phyloP scores from a whole-genome alignment of 257 asterid genomes.

The Parsonsia alboflavescens region DNA sequence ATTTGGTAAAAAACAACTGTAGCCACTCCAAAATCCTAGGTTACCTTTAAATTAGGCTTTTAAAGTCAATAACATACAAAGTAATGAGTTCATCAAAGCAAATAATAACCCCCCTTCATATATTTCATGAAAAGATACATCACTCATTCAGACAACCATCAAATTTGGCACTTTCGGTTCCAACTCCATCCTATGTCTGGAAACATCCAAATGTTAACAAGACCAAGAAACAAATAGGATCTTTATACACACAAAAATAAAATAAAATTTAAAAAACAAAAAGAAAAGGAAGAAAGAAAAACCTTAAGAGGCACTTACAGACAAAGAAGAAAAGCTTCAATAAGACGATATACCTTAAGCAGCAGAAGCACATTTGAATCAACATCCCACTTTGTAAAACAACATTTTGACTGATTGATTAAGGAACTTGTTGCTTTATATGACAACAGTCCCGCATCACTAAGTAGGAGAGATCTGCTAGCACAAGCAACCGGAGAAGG shows the following conservation, averaged over 20 bases:
- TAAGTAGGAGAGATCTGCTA: slow-evolving; percentile 51
- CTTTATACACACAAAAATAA: background rate
- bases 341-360: slow-evolving; percentile 57
- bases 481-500: slow-evolving; percentile 76
- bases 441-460: slow-evolving; percentile 59
- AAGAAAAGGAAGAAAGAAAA: background rate
- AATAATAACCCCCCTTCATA: background rate
- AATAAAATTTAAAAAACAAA: background rate
- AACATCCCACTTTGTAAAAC: slow-evolving; percentile 56
- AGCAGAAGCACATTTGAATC: slow-evolving; percentile 76
- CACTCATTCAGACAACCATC: background rate
- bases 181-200: background rate
- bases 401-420: slow-evolving; percentile 61
- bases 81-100: background rate
- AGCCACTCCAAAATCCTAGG: background rate
- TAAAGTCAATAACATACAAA: background rate
- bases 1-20: background rate
- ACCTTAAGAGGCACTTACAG: too few species aligned
- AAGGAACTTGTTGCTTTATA: slow-evolving; percentile 68
- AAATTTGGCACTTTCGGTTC: background rate
- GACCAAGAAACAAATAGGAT: background rate
- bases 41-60: background rate
- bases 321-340: background rate
- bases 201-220: background rate
- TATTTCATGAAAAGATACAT: background rate